Conservation (phyloP, 1,139 yeast genomes). For the Candida pseudoviswanathii region DNA sequence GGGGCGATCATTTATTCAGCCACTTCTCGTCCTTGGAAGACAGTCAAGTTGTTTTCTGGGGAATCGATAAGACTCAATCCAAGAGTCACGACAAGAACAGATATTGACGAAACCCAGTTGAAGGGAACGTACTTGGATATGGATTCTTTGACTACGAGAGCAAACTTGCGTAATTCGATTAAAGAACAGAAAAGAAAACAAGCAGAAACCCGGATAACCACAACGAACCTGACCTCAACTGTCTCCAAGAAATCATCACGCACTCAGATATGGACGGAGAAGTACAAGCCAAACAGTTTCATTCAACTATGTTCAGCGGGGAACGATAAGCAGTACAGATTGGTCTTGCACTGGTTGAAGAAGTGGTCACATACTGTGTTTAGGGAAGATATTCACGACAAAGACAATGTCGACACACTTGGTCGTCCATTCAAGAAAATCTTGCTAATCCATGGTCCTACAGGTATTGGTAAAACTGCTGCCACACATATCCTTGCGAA, state of each 20-base stretch:
- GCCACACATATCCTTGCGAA: constrained; percentile 83
- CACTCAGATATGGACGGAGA: constrained; percentile 67
- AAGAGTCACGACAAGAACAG: constrained; percentile 10
- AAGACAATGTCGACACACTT: constrained; percentile 49
- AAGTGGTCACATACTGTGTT: constrained; percentile 79
- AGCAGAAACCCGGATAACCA: background rate
- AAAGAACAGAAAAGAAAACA: constrained; percentile 20
- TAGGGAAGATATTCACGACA: constrained; percentile 33
- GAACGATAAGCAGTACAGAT: constrained; percentile 76
- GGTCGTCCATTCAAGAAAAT: constrained; percentile 75
- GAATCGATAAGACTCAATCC: constrained; percentile 22
- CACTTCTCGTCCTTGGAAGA: constrained; percentile 14
- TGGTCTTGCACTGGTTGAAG: constrained; percentile 74
- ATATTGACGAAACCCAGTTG: constrained; percentile 10
- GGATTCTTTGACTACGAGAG: constrained; percentile 33
- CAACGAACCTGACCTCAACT: background rate
- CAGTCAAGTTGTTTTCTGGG: constrained; percentile 31
- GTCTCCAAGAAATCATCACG: background rate
- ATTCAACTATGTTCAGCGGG: constrained; percentile 69
- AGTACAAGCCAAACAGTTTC: constrained; percentile 76
- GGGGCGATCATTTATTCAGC: constrained; percentile 5
- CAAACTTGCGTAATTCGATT: constrained; percentile 25
- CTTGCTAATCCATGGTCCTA: constrained; percentile 83
- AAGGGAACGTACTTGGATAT: constrained; percentile 28
- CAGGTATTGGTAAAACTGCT: constrained; percentile 95